These are phyloP conservation scores for Arabidopsis thaliana DNA, from an alignment of 345 rosid genomes.

Conservation along the genomic window DNA sequence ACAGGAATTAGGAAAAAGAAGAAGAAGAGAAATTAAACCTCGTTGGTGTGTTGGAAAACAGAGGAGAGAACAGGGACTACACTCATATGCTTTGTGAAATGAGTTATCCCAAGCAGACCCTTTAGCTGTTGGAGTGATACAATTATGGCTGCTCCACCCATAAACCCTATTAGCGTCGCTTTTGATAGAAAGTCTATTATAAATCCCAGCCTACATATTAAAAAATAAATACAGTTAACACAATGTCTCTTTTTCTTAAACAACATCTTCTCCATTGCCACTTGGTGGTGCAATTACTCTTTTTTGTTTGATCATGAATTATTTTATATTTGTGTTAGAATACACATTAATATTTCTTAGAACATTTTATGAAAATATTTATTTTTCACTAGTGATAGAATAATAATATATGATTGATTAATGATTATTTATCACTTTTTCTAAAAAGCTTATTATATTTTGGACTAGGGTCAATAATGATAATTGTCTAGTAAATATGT, in stretches of 20 bases:
- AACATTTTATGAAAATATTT: no score
- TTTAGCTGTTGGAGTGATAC: conserved; percentile 96
- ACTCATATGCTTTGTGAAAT: conserved; percentile 87
- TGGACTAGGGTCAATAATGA: background rate
- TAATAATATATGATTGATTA: background rate
- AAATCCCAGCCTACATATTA: conserved; percentile 72
- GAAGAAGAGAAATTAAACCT: conserved; percentile 53
- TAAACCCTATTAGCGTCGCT: conserved; percentile 89
- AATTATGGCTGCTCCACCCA: conserved; percentile 97
- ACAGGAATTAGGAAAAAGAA: background rate
- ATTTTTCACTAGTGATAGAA: no score
- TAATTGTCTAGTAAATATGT: background rate
- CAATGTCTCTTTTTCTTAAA: background rate
- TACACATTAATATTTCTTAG: no score
- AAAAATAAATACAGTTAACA: background rate
- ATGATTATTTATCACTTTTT: background rate
- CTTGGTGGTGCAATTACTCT: no score
- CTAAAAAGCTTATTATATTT: background rate
- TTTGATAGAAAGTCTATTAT: conserved; percentile 90
- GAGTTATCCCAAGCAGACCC: conserved; percentile 86
- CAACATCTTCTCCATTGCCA: no score
- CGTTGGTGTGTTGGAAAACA: conserved; percentile 70
- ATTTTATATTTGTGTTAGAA: no score
- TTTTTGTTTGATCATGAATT: no score
- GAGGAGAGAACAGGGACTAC: conserved; percentile 82